Base-by-base conservation (phyloP, 257 asterid genomes). In the Nyctanthes arbortristis region DNA sequence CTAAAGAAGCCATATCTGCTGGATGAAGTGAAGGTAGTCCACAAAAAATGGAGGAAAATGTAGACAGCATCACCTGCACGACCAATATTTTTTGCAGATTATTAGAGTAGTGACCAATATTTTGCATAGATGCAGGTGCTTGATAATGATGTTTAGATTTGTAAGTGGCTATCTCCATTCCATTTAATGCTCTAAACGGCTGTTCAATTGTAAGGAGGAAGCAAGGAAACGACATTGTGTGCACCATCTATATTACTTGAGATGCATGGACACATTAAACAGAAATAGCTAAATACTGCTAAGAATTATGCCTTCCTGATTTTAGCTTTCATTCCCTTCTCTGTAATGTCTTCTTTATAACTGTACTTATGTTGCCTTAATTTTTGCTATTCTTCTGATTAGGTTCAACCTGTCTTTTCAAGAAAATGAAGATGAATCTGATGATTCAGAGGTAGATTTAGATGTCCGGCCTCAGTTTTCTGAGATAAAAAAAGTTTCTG, bases 341-440 rank as follows among this genome's bases (percentile, higher is more conserved):
- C n/a, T n/a, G 10, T 5, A 12, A 5, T 35, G 10, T 1, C 10
- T 35, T 8, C 40, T 5, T 35, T 8, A 35, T 5, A 35, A 8
- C 6, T 1, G 40, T 35, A 35, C 66, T 68, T 57, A 58, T 60
- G 18, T 28, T 57, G 9, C 34, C 57, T 71, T 56, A 25, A 7
- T 57, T 69, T 49, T 35, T 7, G 35, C 67, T 70, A 63, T n/a
- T 36, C 63, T 22, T 71, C 37, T 33, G 20, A 47, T 16, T 63
- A 93, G 99, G 92, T 91, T 75, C 85, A 81, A 87, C 82, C 77
- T 91, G 81, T 61, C 80, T 36, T 83, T 83, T 68, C 78, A 89
- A 61, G 96, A 82, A 70, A 74, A 73, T 72, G 85, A 74, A 70
- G 89, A 71, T 56, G 88, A 80, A 32, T 12, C 68, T 73, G 88